Percentiles rank a stretch among this genome's conserved stretches.
These are phyloP conservation scores for Aphanoascus verrucosus DNA, from an alignment of 2,329 filamentous ascomycete species.

Conservation along the genomic window DNA sequence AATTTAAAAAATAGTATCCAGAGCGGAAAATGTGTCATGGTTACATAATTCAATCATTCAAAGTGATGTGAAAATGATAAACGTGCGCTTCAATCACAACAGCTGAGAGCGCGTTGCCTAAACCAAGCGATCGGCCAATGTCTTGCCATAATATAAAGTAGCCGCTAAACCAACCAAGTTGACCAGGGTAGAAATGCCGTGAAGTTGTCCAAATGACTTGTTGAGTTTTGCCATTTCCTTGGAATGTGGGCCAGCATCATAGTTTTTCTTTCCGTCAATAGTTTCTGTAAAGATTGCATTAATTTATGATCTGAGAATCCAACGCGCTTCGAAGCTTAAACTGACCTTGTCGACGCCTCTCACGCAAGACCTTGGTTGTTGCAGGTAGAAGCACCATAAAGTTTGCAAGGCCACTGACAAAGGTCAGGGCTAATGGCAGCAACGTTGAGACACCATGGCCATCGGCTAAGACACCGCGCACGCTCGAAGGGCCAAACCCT, in stretches of 20 bases:
- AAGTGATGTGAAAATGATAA: too few relatives aligned
- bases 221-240: conserved; percentile 74
- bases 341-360: conserved; percentile 69
- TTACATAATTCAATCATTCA: too few relatives aligned
- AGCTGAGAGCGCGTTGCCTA: too few relatives aligned
- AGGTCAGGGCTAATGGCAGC: conserved; percentile 57
- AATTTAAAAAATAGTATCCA: too few relatives aligned
- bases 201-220: conserved; percentile 65
- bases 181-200: conserved; percentile 68
- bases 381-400: conserved; percentile 60
- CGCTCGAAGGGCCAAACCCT: conserved; percentile 32
- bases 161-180: conserved; percentile 63
- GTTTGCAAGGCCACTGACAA: conserved; percentile 62
- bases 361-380: conserved; percentile 62
- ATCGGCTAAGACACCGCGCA: conserved; percentile 49
- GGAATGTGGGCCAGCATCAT: conserved; percentile 67
- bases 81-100: too few relatives aligned
- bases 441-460: conserved; percentile 55
- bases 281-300: conserved; percentile 48
- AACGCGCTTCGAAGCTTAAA: conserved; percentile 10
- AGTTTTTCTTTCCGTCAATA: conserved; percentile 78
- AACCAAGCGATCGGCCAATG: conserved; percentile 54
- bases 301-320: neutral
- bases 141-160: conserved; percentile 66
- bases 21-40: too few relatives aligned